These are phyloP conservation scores for Aspergillus amoenus DNA, from an alignment of 2,329 filamentous ascomycete genomes.

Conservation along the genomic window DNA sequence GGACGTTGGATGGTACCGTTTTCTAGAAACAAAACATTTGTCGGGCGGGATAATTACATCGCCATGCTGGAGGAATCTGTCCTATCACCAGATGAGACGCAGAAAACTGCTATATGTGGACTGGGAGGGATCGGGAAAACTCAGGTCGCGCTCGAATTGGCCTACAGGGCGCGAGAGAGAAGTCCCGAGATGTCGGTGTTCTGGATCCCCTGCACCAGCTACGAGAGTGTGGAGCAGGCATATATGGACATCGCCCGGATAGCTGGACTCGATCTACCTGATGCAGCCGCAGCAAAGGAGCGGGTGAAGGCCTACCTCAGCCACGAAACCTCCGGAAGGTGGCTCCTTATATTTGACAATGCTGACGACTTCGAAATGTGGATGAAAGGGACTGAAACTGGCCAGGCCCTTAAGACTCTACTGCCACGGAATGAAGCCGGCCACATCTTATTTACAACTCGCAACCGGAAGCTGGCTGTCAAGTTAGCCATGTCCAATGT, in stretches of 20 bases:
- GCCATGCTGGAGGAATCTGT: accelerated
- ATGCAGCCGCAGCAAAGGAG: slow-evolving; percentile 3
- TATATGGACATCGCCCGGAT: slow-evolving; percentile 9
- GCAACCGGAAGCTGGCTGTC: slow-evolving; percentile 18
- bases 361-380: slow-evolving; percentile 20
- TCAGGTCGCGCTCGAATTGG: neutral
- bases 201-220: slow-evolving; percentile 28
- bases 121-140: neutral
- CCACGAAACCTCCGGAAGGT: slow-evolving; percentile 7
- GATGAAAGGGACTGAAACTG: neutral
- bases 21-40: neutral
- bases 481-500: slow-evolving; percentile 13
- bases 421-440: slow-evolving; percentile 21
- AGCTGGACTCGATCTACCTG: neutral
- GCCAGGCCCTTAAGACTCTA: neutral
- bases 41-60: neutral
- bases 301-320: slow-evolving; percentile 13
- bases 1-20: neutral
- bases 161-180: slow-evolving; percentile 12
- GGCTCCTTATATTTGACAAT: slow-evolving; percentile 26
- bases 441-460: slow-evolving; percentile 27
- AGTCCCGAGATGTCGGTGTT: slow-evolving; percentile 21
- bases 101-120: neutral
- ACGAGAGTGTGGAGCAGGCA: slow-evolving; percentile 14
- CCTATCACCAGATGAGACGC: neutral